Evolutionary conservation across 164 flowering plant genomes (phyloP).

Genomic region (Tetracentron sinense): DNA sequence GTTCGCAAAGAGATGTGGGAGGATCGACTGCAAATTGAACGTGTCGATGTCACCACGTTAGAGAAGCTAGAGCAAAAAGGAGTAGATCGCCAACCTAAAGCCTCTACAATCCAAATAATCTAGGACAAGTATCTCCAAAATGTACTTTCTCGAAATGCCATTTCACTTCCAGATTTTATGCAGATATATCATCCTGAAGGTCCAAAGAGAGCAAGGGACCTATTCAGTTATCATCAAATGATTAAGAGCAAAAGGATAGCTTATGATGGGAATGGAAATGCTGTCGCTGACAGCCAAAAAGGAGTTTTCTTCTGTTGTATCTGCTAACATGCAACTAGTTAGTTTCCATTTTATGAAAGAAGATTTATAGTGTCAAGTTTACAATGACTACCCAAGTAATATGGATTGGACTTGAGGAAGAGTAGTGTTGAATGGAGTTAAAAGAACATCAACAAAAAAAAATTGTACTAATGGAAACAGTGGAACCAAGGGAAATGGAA

Average conservation of each 20-base stretch:
- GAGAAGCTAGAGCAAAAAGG: slow-evolving; percentile 92
- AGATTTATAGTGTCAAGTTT: too few species aligned
- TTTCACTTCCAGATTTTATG: slow-evolving; percentile 87
- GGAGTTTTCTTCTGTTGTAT: slow-evolving; percentile 66
- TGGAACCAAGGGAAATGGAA: too few species aligned
- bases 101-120: slow-evolving; percentile 82
- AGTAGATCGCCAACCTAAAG: slow-evolving; percentile 88
- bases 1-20: slow-evolving; percentile 91
- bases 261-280: slow-evolving; percentile 99
- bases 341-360: too few species aligned
- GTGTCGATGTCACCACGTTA: slow-evolving; percentile 75
- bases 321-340: slow-evolving; percentile 37
- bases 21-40: slow-evolving; percentile 90
- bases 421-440: too few species aligned
- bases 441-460: too few species aligned
- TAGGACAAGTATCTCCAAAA: slow-evolving; percentile 95
- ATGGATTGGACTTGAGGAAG: too few species aligned
- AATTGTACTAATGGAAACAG: too few species aligned
- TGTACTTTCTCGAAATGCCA: slow-evolving; percentile 68
- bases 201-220: slow-evolving; percentile 61
- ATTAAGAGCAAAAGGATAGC: slow-evolving; percentile 88
- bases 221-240: slow-evolving; percentile 90
- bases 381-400: too few species aligned
- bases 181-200: slow-evolving; percentile 76
- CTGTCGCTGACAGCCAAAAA: slow-evolving; percentile 73